Conservation (phyloP, 352 stramenopile species). For the Phytophthora sp. region DNA sequence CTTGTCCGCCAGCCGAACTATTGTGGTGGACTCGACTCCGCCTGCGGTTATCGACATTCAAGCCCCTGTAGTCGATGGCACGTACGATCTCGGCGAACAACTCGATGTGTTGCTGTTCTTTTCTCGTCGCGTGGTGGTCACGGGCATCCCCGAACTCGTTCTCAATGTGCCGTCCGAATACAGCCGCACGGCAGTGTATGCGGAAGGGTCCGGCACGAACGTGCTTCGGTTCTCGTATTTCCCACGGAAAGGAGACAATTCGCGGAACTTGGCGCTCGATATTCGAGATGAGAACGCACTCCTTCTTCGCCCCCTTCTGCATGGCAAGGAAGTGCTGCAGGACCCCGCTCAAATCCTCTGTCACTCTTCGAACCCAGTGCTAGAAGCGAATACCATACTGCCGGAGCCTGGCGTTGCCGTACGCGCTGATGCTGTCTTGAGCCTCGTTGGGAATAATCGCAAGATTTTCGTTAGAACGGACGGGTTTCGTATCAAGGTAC, state of each 20-base stretch:
- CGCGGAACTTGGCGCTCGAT: slow-evolving; percentile 49
- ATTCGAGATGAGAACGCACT: slow-evolving; percentile 49
- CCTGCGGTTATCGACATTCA: slow-evolving; percentile 54
- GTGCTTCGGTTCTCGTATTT: slow-evolving; percentile 64
- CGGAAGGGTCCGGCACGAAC: slow-evolving; percentile 49
- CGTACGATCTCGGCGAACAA: slow-evolving; percentile 64
- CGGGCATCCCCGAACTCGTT: slow-evolving; percentile 47
- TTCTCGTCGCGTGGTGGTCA: slow-evolving; percentile 55
- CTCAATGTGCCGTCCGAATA: slow-evolving; percentile 55
- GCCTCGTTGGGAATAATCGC: slow-evolving; percentile 62
- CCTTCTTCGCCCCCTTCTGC: slow-evolving; percentile 46
- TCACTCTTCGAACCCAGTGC: slow-evolving; percentile 36
- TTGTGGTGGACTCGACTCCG: slow-evolving; percentile 55
- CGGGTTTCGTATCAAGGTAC: slow-evolving; percentile 44
- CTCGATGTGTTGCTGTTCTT: slow-evolving; percentile 66
- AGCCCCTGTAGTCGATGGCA: slow-evolving; percentile 50
- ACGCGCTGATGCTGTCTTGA: slow-evolving; percentile 54
- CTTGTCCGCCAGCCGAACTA: slow-evolving; percentile 44
- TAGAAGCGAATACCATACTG: slow-evolving; percentile 52
- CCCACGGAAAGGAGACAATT: slow-evolving; percentile 48
- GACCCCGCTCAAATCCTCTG: slow-evolving; percentile 48
- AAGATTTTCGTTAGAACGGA: slow-evolving; percentile 76
- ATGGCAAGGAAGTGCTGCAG: slow-evolving; percentile 34
- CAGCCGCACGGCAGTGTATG: slow-evolving; percentile 54
- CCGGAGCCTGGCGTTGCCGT: slow-evolving; percentile 51